Conservation (phyloP, 768 basidiomycete genomes). For the Tephrocybe sp. region DNA sequence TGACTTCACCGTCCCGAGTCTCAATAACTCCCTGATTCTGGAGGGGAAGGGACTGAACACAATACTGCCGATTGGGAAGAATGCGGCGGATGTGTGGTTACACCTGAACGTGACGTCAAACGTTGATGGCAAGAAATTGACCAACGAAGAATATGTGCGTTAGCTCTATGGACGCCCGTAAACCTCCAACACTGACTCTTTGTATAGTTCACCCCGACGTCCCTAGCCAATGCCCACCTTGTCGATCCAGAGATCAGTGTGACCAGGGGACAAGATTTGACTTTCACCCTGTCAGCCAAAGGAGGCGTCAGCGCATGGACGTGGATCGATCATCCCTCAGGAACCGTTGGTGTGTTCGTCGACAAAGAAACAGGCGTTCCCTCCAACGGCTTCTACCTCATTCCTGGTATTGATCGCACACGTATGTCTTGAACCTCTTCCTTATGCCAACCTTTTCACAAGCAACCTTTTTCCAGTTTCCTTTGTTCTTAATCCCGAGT, state of each 20-base stretch:
- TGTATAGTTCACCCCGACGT: constrained; percentile 48
- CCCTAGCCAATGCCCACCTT: constrained; percentile 43
- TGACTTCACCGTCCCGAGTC: constrained; percentile 40
- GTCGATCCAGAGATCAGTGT: constrained; percentile 48
- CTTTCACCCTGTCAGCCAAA: constrained; percentile 49
- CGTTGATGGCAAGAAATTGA: constrained; percentile 37
- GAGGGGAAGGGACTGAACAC: constrained; percentile 36
- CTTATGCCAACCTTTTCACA: not conserved
- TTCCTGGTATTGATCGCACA: constrained; percentile 52
- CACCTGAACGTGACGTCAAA: constrained; percentile 47
- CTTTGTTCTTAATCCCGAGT: constrained; percentile 35
- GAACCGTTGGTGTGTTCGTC: constrained; percentile 52
- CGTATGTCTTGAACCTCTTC: constrained; percentile 29
- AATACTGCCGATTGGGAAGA: constrained; percentile 43
- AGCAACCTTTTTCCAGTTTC: constrained; percentile 28
- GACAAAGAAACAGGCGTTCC: constrained; percentile 40
- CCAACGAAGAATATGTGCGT: constrained; percentile 53
- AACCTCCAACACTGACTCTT: not conserved
- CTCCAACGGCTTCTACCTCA: constrained; percentile 52
- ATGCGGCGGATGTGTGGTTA: constrained; percentile 47
- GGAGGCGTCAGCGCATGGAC: constrained; percentile 57
- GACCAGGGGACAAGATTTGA: constrained; percentile 28
- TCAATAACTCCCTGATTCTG: constrained; percentile 50
- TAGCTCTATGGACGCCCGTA: not conserved
- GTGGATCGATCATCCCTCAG: constrained; percentile 57